Evolutionary conservation across 306 rosid species (phyloP).

Genomic region (Quercus bicolor): DNA sequence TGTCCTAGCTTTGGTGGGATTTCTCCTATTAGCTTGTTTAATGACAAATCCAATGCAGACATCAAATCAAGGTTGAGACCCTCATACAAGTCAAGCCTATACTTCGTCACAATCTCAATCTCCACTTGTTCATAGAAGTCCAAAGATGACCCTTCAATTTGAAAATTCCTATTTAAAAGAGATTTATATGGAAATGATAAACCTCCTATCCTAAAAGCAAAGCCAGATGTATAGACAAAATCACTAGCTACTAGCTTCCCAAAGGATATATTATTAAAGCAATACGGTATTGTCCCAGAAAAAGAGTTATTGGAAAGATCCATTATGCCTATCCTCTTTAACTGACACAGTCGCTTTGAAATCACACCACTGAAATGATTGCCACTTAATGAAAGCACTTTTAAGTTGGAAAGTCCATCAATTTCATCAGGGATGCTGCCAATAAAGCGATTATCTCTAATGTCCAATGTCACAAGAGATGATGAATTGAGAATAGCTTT

Average conservation of each 20-base stretch:
- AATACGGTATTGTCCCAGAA: no score
- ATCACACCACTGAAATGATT: constrained; percentile 9
- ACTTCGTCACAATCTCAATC: constrained; percentile 15
- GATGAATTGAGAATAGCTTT: not conserved
- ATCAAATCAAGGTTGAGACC: constrained; percentile 5
- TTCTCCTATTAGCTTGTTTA: constrained; percentile 10
- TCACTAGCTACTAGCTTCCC: not conserved
- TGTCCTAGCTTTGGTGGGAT: constrained; percentile 19
- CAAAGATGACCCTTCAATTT: no score
- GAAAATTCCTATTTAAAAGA: not conserved
- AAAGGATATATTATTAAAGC: not conserved
- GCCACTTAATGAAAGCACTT: no score
- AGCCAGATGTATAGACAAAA: no score
- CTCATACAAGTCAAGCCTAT: not conserved
- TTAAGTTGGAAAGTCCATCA: no score
- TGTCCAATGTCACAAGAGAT: not conserved
- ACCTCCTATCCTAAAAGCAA: no score
- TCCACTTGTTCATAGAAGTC: not conserved
- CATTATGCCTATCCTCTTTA: no score
- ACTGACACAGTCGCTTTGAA: not conserved
- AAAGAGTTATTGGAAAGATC: no score
- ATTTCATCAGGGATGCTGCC: no score
- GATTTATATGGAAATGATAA: not conserved
- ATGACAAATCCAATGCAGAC: constrained; percentile 14
- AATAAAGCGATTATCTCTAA: not conserved